These are phyloP conservation scores for Bodo saltans DNA, from an alignment of 78 protist genomes.

Conservation along the genomic window DNA sequence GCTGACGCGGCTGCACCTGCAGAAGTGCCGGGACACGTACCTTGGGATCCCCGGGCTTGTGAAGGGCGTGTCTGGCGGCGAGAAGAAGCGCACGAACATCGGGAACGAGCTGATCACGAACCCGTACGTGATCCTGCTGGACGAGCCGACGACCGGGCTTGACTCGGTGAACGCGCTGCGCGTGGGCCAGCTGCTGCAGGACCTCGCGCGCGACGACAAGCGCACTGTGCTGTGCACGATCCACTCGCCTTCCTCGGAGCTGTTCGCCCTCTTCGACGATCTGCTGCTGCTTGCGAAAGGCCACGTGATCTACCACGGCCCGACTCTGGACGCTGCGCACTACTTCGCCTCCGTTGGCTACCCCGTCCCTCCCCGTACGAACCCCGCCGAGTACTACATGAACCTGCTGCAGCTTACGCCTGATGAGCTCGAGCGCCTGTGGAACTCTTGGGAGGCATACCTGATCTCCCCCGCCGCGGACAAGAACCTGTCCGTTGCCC, in stretches of 20 bases:
- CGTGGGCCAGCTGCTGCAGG: constrained; percentile 5
- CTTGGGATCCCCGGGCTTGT: background rate
- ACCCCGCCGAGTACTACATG: no score
- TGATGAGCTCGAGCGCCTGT: no score
- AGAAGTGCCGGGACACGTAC: background rate
- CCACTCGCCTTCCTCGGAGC: constrained; percentile 57
- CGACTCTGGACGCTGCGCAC: no score
- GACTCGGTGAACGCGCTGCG: constrained; percentile 44
- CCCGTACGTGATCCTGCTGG: constrained; percentile 60
- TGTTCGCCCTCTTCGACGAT: constrained; percentile 42
- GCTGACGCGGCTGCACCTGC: constrained; percentile 9
- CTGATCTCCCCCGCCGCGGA: no score
- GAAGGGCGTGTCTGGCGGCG: constrained; percentile 32
- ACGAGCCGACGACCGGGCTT: constrained; percentile 74
- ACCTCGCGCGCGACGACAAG: constrained; percentile 28
- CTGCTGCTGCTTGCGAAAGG: constrained; percentile 2
- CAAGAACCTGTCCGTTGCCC: no score
- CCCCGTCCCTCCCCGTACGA: no score
- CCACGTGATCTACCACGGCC: no score
- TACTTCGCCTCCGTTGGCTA: no score
- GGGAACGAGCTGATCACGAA: constrained; percentile 41
- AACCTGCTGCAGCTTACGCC: no score
- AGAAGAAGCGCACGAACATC: constrained; percentile 26
- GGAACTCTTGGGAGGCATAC: no score
- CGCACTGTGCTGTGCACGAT: constrained; percentile 51